phyloP scores from a whole-genome alignment of 1,284 basidiomycete species.

The Takashimella koratensis region DNA sequence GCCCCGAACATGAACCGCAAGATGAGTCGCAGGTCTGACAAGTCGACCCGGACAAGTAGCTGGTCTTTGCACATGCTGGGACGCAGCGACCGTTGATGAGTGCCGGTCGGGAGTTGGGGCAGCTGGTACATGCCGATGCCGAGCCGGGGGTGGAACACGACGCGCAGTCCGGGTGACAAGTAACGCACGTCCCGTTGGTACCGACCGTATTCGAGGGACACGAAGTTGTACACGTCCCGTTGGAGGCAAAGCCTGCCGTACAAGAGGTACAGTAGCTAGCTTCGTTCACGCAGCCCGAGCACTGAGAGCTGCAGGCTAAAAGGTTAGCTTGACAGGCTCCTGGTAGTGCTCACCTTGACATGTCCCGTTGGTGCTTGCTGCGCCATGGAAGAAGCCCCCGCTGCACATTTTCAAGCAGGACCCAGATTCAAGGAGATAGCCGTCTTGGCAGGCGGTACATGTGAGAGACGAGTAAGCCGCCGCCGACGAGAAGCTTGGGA shows the following conservation, averaged over 20 bases:
- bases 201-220: conserved; percentile 42
- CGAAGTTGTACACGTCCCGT: conserved; percentile 40
- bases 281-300: conserved; percentile 40
- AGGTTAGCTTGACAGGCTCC: not conserved
- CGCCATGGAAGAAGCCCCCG: conserved; percentile 29
- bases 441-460: conserved; percentile 49
- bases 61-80: conserved; percentile 34
- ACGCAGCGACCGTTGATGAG: conserved; percentile 42
- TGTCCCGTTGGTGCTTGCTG: conserved; percentile 31
- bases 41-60: conserved; percentile 28
- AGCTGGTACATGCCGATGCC: conserved; percentile 35
- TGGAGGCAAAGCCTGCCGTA: conserved; percentile 31
- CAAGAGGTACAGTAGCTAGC: conserved; percentile 43
- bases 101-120: conserved; percentile 42
- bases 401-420: conserved; percentile 42
- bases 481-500: conserved; percentile 39
- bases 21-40: conserved; percentile 42
- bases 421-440: conserved; percentile 43
- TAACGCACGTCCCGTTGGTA: conserved; percentile 36
- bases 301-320: conserved; percentile 44
- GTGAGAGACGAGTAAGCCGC: conserved; percentile 25
- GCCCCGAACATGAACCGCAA: conserved; percentile 43
- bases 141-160: conserved; percentile 37
- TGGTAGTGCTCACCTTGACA: conserved; percentile 40
- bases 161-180: conserved; percentile 48